phyloP scores from a whole-genome alignment of 139 green algal genomes.

The Chloropicon primus region DNA sequence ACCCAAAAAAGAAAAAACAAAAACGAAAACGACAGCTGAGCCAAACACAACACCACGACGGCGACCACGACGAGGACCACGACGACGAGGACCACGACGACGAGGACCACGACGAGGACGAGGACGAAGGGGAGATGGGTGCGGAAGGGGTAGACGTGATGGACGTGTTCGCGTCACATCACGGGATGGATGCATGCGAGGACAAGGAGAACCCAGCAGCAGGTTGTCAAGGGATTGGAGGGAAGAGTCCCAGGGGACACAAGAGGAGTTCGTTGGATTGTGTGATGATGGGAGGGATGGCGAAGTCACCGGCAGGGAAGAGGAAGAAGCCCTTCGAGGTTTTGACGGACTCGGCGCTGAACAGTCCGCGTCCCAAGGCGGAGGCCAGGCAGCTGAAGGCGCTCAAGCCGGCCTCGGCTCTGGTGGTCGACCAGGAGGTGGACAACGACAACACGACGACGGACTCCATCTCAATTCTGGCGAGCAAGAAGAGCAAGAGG shows the following conservation, averaged over 20 bases:
- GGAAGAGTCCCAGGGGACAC: background rate
- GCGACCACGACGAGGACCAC: background rate
- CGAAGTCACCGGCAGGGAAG: background rate
- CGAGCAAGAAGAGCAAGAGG: slow-evolving; percentile 5
- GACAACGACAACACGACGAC: background rate
- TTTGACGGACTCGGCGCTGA: background rate
- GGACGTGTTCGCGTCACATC: background rate
- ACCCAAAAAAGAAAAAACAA: too few relatives aligned
- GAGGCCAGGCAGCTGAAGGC: background rate
- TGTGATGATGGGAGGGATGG: too few relatives aligned
- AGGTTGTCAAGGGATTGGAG: background rate
- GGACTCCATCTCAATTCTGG: background rate
- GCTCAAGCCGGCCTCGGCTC: background rate
- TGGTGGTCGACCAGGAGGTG: background rate
- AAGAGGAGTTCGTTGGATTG: background rate
- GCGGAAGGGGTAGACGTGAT: background rate
- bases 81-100: background rate
- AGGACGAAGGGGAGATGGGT: background rate
- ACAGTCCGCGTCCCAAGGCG: background rate
- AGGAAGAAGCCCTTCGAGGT: background rate
- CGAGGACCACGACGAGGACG: background rate
- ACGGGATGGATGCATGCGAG: background rate
- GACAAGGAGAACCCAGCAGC: background rate
- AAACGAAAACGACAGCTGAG: too few relatives aligned
- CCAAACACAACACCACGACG: too few relatives aligned